Evolutionary conservation across 1,284 basidiomycete species (phyloP), one percentile per base, ranked within the genome.

Genomic region (Ganoderma resinaceum): DNA sequence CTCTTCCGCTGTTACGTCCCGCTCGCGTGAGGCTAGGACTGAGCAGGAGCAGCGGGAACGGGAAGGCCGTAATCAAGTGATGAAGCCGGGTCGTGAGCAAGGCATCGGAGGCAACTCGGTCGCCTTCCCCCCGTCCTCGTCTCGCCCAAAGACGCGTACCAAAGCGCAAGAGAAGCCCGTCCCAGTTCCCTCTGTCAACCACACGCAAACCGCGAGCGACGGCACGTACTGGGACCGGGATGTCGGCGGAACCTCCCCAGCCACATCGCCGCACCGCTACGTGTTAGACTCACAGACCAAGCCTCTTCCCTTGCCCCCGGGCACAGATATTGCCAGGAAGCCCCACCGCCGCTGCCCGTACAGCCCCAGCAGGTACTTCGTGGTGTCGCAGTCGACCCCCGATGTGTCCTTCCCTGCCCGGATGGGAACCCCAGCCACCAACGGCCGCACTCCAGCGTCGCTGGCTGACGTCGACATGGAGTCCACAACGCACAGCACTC

Each of bases 141-240:
- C 55, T 7, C 55, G 9, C 33, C 12, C 55, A 5, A 58, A 58
- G 33, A 20, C 55, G n/a, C 55, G 33, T 5, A 58, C 55, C 55
- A 58, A 58, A n/a, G 33, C 55, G 6, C 33, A 58, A 37, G 55
- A 58, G 33, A 58, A 37, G 55, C 55, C 55, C 55, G 55, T 58
- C 3, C 55, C 55, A 0, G 33, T 58, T 8, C 55, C 55, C 7
- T 37, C 55, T 12, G 7, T 58, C 33, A 31, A 58, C 31, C 31
- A n/a, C 33, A 58, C n/a, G n/a, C 55, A n/a, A 23, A 37, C 33
- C 11, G 33, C 20, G 9, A 26, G 33, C 33, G 29, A n/a, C 2
- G 33, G 20, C n/a, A n/a, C 7, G 33, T n/a, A 7, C 9, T 58
- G 55, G 55, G 33, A 35, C 11, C 20, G 8, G 20, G 33, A 37